Base-by-base conservation (phyloP, 108 stramenopile genomes). In the Cyclostephanos tholiformis region DNA sequence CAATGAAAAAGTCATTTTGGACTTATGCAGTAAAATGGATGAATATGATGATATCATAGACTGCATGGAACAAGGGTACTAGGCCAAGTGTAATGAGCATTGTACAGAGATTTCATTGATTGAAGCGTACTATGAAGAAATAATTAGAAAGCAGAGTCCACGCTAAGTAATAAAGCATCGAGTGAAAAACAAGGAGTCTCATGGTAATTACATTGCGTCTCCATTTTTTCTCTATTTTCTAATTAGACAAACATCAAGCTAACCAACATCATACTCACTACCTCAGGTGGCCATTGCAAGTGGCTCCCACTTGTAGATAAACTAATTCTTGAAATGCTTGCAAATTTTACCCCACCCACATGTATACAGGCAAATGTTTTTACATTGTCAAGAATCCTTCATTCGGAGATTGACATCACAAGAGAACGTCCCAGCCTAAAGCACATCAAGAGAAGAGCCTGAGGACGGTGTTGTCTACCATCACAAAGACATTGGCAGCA, bases 291-390 rank as follows among this genome's bases (percentile, higher is more conserved):
- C 22, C 68, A 69, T 57, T 17, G 19, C 13, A n/a, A 69, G 22
- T 72, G 71, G 62, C 22, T 53, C 5, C 71, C 64, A 13, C 35
- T 63, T 23, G 71, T 72, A 6, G 71, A 65, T 72, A 63, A 72
- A 36, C 22, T 72, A 35, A 44, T 72, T 1, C 9, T 72, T 9
- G 62, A 72, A 59, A 63, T 65, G 71, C 62, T 72, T 17, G 30
- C 64, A 17, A 48, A 72, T 22, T 10, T 62, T 26, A 72, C 71
- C 25, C 71, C 71, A 10, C 71, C 71, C 6, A 27, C 71, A 38
- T 63, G 63, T 3, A 65, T 72, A 32, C 64, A 51, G 30, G 61
- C 62, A 19, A 48, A 48, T 27, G 22, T 72, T 43, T 29, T 36
- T 19, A 51, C 71, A 19, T 56, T 32, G 23, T 51, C 32, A n/a